These are phyloP conservation scores for Kwoniella mangroviensis DNA, from an alignment of 768 basidiomycete species.

Conservation along the genomic window DNA sequence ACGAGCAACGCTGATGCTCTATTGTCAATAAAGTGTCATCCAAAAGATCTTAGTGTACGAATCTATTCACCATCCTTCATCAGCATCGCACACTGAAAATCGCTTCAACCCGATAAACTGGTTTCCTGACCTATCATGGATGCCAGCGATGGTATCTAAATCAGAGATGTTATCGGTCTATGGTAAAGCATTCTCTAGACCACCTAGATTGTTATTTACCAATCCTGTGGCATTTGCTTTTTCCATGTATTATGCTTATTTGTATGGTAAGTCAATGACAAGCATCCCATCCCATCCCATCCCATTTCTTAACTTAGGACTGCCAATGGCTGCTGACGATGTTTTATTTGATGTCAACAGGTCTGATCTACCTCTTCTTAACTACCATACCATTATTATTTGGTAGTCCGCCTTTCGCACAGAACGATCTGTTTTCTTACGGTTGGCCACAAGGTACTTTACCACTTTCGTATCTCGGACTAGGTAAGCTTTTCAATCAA, in stretches of 20 bases:
- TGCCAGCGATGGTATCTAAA: slow-evolving; percentile 46
- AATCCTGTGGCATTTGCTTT: slow-evolving; percentile 52
- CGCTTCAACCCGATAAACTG: neutral
- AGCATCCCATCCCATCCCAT: neutral
- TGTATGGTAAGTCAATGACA: slow-evolving; percentile 44
- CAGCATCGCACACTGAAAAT: neutral
- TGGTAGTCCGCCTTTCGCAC: slow-evolving; percentile 43
- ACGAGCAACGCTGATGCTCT: neutral
- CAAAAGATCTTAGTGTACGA: slow-evolving; percentile 45
- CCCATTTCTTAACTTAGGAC: neutral
- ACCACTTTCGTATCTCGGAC: slow-evolving; percentile 46
- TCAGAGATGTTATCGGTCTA: slow-evolving; percentile 41
- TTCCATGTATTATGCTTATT: slow-evolving; percentile 50
- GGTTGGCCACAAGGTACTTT: slow-evolving; percentile 40
- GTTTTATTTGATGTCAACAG: slow-evolving; percentile 7
- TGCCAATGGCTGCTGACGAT: neutral
- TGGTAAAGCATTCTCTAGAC: slow-evolving; percentile 44
- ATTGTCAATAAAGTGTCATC: slow-evolving; percentile 30
- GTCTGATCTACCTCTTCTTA: slow-evolving; percentile 51
- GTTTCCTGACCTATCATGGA: slow-evolving; percentile 44
- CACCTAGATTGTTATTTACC: slow-evolving; percentile 45
- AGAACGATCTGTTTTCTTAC: slow-evolving; percentile 40
- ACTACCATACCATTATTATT: slow-evolving; percentile 48
- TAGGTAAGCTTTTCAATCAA: slow-evolving; percentile 39
- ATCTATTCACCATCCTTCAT: slow-evolving; percentile 24